Evolutionary conservation across 2,329 filamentous ascomycete species (phyloP).

Genomic region (Helicocarpus griseus): DNA sequence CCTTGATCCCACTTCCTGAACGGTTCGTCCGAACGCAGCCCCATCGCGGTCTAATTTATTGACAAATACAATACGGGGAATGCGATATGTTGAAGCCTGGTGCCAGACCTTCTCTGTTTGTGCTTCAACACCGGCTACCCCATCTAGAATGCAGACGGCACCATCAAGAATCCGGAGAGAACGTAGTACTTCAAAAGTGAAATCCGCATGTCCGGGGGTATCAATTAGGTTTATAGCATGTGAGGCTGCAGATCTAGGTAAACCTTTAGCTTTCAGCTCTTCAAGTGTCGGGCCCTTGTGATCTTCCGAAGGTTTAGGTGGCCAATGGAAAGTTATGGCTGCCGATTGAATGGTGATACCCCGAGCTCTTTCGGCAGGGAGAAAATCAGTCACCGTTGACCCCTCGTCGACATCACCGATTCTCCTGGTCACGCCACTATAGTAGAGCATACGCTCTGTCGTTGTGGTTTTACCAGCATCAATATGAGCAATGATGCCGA

Average conservation of each 20-base stretch:
- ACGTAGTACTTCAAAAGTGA: slow-evolving; percentile 89
- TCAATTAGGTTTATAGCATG: slow-evolving; percentile 88
- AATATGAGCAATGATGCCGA: slow-evolving; percentile 97
- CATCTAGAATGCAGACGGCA: slow-evolving; percentile 85
- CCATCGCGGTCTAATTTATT: slow-evolving; percentile 82
- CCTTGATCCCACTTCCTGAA: slow-evolving; percentile 72
- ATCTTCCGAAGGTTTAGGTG: slow-evolving; percentile 37
- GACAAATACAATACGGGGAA: slow-evolving; percentile 71
- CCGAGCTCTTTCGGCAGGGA: slow-evolving; percentile 80
- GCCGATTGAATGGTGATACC: slow-evolving; percentile 98
- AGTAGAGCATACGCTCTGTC: slow-evolving; percentile 97
- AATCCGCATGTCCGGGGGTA: slow-evolving; percentile 93
- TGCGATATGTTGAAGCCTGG: slow-evolving; percentile 74
- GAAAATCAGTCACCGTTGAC: slow-evolving; percentile 93
- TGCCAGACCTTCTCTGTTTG: slow-evolving; percentile 96
- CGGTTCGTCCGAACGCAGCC: slow-evolving; percentile 70
- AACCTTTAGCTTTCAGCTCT: slow-evolving; percentile 22
- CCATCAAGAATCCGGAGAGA: slow-evolving; percentile 83
- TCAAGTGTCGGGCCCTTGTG: slow-evolving; percentile 11
- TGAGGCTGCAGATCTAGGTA: slow-evolving; percentile 43
- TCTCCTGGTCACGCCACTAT: slow-evolving; percentile 78
- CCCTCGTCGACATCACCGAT: slow-evolving; percentile 95
- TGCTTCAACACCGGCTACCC: slow-evolving; percentile 87
- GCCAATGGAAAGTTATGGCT: slow-evolving; percentile 92
- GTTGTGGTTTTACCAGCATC: slow-evolving; percentile 98